Evolutionary conservation across 2,329 filamentous ascomycete genomes (phyloP), one percentile per base, ranked within the genome.

Genomic region (Aspergillus quadricinctus): DNA sequence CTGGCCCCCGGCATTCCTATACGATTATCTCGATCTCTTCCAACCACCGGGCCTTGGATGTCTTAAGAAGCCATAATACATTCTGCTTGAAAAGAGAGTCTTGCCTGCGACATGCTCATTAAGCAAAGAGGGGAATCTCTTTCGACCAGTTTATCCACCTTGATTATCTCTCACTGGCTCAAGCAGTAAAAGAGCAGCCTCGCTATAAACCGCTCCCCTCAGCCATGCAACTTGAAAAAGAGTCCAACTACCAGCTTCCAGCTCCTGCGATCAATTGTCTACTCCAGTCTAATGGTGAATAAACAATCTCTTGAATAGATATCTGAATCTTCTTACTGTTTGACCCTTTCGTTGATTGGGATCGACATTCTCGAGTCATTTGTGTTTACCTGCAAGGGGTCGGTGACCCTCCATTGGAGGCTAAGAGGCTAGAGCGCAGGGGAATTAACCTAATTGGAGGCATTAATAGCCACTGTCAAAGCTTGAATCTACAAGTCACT

Each of bases 321-420:
- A 17, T n/a, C 14, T 10, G 28, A 29, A 29, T 10, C 9, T 11
- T 29, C 1, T 9, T 29, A 9, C 3, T 14, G 1, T 17, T 7
- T 5, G 31, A 6, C 14, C 31, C 31, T 17, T 14, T 37, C 17
- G 31, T 17, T 37, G 21, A 21, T 23, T 45, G 41, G 35, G 35
- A 11, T 10, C 9, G 35, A 41, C 57, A 58, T 58, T 58, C 57
- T 56, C 46, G 45, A 31, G 19, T 23, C 17, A 10, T 27, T n/a
- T 25, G 14, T 57, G 27, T 51, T 52, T 37, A 28, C 41, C 53
- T 56, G 53, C 53, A 58, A 58, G 56, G 56, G 56, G 49, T 23
- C 41, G 25, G 14, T 6, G 28, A 29, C 11, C 31, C 35, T 28
- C 28, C 23, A 43, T 25, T 21, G 21, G 11, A 28, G 25, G 35